phyloP scores from a whole-genome alignment of 2,329 filamentous ascomycete species.

The Verticillium zaregamsianum region DNA sequence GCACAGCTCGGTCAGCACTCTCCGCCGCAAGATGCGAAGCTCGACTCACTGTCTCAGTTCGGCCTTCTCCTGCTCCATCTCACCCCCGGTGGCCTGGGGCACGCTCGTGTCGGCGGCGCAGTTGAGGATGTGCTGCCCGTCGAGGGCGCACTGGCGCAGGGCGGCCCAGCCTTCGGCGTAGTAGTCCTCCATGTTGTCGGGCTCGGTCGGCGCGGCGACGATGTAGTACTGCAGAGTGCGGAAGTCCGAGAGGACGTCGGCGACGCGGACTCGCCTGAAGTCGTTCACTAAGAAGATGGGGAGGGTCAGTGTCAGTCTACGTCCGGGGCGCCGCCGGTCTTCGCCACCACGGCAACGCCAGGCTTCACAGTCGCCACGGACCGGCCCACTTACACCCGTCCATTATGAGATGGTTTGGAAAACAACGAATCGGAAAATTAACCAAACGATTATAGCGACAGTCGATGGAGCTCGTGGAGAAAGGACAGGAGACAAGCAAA shows the following conservation, averaged over 20 bases:
- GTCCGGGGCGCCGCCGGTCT: background rate
- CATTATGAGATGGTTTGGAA: conserved; percentile 3
- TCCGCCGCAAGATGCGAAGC: background rate
- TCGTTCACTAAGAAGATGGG: conserved; percentile 47
- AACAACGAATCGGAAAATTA: background rate
- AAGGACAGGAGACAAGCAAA: background rate
- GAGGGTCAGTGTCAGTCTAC: conserved; percentile 1
- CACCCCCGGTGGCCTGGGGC: conserved; percentile 46
- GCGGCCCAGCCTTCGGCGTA: conserved; percentile 61
- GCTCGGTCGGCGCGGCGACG: conserved; percentile 51
- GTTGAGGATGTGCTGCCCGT: conserved; percentile 62
- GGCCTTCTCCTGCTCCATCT: conserved; percentile 56
- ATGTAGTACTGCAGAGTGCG: conserved; percentile 59
- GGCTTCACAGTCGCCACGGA: background rate
- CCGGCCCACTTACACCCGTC: conserved; percentile 12
- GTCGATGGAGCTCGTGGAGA: background rate
- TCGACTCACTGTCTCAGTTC: conserved; percentile 53
- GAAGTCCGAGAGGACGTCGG: conserved; percentile 59
- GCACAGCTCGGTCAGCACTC: background rate
- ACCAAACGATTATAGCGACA: background rate
- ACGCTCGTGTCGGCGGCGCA: conserved; percentile 59
- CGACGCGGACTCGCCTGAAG: conserved; percentile 54
- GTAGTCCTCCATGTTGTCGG: conserved; percentile 52
- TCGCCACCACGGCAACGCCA: background rate
- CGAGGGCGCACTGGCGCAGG: conserved; percentile 57